Evolutionary conservation across 805 yeast genomes (phyloP), one percentile per base, ranked within the genome.

Genomic region (Naumovozyma castellii): DNA sequence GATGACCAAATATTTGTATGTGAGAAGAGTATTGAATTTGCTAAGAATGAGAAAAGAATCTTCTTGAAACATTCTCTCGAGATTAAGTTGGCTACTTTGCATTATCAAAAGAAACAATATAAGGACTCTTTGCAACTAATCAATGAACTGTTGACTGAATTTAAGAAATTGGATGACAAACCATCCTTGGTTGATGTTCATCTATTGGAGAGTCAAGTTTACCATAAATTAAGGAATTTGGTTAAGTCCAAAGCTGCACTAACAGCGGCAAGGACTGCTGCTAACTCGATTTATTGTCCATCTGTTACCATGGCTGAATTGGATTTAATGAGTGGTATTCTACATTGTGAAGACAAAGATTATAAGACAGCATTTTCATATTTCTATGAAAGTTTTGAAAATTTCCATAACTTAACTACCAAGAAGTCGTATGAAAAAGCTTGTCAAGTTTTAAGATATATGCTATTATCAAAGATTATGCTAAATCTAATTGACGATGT

Each of bases 331-430:
- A 80, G 94, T 58, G 98, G 99, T 51, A 79, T 90, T 41, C 72
- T 92, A 46, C 94, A 90, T 66, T 95, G 97, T 30, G 97, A 92
- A 64, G 97, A 92, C 54, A 84, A 84, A 61, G 99, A 92, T 62
- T 94, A 84, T 67, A 84, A 85, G 59, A 92, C 98, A 9, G 95
- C 97, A 10, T 92, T 74, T 57, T 87, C 97, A 5, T 92, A 92
- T 62, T 92, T 92, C 56, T 88, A 76, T 56, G 99, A 92, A 65
- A 81, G 96, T 15, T 87, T 90, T 54, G 98, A 92, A 62, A 90
- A 90, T 34, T 92, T 76, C 63, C 79, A 79, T 56, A 64, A 70
- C 45, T 63, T 66, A 41, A 49, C 65, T 9, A 46, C 51, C n/a
- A 65, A 60, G 22, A 64, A 57, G 36, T 75, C 84, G 15, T 80